Conservation (phyloP, 2,329 filamentous ascomycete species). For the Penicillium sp. region DNA sequence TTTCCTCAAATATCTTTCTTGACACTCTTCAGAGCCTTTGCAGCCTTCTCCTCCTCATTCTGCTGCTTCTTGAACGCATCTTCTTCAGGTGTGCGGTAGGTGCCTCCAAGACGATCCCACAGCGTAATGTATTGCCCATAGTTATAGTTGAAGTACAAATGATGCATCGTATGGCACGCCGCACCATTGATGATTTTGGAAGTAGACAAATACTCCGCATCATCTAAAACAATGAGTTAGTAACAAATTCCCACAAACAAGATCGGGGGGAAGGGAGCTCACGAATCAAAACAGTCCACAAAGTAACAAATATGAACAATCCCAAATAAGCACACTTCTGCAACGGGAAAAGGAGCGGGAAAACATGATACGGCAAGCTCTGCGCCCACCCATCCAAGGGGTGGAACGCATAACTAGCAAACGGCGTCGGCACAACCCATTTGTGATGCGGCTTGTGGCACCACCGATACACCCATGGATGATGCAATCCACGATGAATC, state of each 20-base stretch:
- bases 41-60: neutral
- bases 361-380: conserved; percentile 86
- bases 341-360: conserved; percentile 86
- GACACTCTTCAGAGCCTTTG: neutral
- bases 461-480: conserved; percentile 76
- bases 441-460: conserved; percentile 98
- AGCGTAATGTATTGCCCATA: conserved; percentile 93
- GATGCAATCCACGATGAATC: conserved; percentile 82
- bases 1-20: neutral
- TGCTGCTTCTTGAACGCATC: conserved; percentile 17
- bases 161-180: conserved; percentile 91
- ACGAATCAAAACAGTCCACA: conserved; percentile 91
- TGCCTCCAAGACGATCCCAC: conserved; percentile 85
- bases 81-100: conserved; percentile 36
- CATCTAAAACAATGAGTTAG: conserved; percentile 51
- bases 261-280: conserved; percentile 13
- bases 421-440: conserved; percentile 98
- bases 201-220: conserved; percentile 88
- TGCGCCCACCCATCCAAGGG: conserved; percentile 87
- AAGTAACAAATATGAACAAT: conserved; percentile 87
- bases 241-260: neutral
- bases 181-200: conserved; percentile 80
- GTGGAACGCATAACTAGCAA: conserved; percentile 90
- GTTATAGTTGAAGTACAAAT: conserved; percentile 85
- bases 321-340: conserved; percentile 85